Conservation (phyloP, 768 basidiomycete genomes). For the Cyathus striatus region DNA sequence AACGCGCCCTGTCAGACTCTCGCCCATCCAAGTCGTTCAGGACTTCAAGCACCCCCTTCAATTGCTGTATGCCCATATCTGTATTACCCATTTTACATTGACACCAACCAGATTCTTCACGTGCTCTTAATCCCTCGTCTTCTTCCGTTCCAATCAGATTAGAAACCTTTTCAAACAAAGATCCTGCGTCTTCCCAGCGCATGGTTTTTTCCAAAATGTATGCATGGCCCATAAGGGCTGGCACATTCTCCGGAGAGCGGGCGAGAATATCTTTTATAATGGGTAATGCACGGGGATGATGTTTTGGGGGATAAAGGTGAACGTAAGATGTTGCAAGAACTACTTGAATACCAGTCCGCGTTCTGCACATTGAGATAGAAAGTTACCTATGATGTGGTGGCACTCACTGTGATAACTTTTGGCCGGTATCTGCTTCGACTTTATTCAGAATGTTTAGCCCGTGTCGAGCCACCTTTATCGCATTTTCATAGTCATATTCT, state of each 20-base stretch:
- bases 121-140: slow-evolving; percentile 52
- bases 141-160: slow-evolving; percentile 40
- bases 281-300: slow-evolving; percentile 73
- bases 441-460: slow-evolving; percentile 54
- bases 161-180: slow-evolving; percentile 55
- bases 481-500: slow-evolving; percentile 71
- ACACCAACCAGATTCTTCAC: slow-evolving; percentile 88
- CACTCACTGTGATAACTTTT: slow-evolving; percentile 42
- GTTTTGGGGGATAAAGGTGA: slow-evolving; percentile 84
- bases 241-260: slow-evolving; percentile 54
- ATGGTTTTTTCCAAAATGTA: slow-evolving; percentile 61
- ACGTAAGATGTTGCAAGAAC: slow-evolving; percentile 73
- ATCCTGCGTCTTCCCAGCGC: slow-evolving; percentile 65
- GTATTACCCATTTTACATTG: slow-evolving; percentile 44
- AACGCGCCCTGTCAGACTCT: slow-evolving; percentile 64
- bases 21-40: slow-evolving; percentile 42
- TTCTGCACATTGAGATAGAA: slow-evolving; percentile 34
- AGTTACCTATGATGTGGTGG: not conserved
- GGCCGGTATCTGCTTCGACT: slow-evolving; percentile 55
- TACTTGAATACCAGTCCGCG: slow-evolving; percentile 63
- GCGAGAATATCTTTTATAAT: slow-evolving; percentile 71
- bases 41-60: slow-evolving; percentile 42
- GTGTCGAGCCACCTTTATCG: slow-evolving; percentile 65
- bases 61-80: slow-evolving; percentile 37
- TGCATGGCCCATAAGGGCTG: slow-evolving; percentile 69